Percentiles rank a stretch among this genome's conserved stretches.
Evolutionary conservation across 345 rosid species (phyloP).

Genomic region (Hypericum perforatum): DNA sequence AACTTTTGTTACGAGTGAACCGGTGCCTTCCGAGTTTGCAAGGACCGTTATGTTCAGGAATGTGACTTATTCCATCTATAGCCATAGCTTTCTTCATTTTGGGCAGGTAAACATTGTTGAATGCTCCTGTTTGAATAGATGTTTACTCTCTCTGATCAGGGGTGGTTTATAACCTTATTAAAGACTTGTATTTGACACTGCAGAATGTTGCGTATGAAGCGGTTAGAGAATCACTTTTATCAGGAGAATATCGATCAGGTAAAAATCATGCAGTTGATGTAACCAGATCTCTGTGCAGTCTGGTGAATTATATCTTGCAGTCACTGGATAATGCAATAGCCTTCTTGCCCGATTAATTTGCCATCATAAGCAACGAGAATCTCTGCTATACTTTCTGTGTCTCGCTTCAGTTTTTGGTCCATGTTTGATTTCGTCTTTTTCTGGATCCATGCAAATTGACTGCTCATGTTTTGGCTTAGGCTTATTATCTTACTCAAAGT

Average conservation of each 20-base stretch:
- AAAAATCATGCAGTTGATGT: constrained; percentile 8
- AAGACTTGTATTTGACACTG: constrained; percentile 14
- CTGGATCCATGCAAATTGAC: neutral
- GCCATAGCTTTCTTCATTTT: constrained; percentile 83
- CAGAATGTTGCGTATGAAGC: constrained; percentile 75
- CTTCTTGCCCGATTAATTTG: neutral
- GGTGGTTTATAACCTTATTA: constrained; percentile 11
- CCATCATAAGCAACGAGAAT: neutral
- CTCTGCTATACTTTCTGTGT: neutral
- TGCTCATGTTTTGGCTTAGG: neutral
- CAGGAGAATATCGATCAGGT: constrained; percentile 41
- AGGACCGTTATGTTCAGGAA: constrained; percentile 48
- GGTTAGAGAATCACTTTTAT: constrained; percentile 44
- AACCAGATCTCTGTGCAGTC: too few species aligned
- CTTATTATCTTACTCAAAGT: neutral
- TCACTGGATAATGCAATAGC: too few species aligned
- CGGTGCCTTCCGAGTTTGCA: constrained; percentile 56
- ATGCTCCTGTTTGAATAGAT: constrained; percentile 7
- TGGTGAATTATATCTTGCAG: too few species aligned
- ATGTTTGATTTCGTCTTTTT: neutral
- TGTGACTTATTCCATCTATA: constrained; percentile 58
- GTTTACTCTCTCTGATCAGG: neutral
- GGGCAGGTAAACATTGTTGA: constrained; percentile 56
- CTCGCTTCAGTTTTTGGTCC: neutral
- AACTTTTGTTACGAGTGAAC: constrained; percentile 65